Conservation (phyloP, 2,329 filamentous ascomycete species). For the Teratosphaeriaceae sp. region DNA sequence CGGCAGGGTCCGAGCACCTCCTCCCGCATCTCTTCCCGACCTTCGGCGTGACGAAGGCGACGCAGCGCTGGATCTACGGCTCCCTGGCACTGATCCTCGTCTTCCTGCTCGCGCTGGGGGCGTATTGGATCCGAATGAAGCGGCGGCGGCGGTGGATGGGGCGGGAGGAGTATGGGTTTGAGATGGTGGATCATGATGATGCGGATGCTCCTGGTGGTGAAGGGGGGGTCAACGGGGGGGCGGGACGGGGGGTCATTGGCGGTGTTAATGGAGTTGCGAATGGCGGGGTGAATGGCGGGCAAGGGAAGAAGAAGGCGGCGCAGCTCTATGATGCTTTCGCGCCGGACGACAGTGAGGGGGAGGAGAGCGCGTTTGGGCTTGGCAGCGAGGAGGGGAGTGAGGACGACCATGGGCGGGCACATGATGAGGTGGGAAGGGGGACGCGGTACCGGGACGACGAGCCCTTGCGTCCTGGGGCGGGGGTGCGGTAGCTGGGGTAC, state of each 20-base stretch:
- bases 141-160: conserved; percentile 47
- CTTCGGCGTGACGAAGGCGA: conserved; percentile 79
- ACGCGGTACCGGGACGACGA: conserved; percentile 15
- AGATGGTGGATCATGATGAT: conserved; percentile 68
- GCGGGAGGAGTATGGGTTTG: conserved; percentile 86
- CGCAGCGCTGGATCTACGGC: conserved; percentile 91
- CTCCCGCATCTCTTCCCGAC: conserved; percentile 84
- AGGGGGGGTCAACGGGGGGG: conserved; percentile 30
- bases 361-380: not conserved
- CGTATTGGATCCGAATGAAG: conserved; percentile 69
- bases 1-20: conserved; percentile 47
- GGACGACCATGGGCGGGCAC: conserved; percentile 44
- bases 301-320: conserved; percentile 63
- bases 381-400: conserved; percentile 47
- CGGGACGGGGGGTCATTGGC: conserved; percentile 20
- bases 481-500: conserved; percentile 1
- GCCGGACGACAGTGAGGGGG: conserved; percentile 70
- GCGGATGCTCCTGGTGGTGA: conserved; percentile 47
- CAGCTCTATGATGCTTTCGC: conserved; percentile 98
- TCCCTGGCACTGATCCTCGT: conserved; percentile 74
- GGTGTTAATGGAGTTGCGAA: conserved; percentile 19
- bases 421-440: too few relatives aligned
- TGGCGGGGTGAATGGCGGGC: conserved; percentile 32
- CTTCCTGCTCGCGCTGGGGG: conserved; percentile 69
- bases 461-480: conserved; percentile 5